Conservation (phyloP, 805 yeast species). For the Suhomyces sp. region DNA sequence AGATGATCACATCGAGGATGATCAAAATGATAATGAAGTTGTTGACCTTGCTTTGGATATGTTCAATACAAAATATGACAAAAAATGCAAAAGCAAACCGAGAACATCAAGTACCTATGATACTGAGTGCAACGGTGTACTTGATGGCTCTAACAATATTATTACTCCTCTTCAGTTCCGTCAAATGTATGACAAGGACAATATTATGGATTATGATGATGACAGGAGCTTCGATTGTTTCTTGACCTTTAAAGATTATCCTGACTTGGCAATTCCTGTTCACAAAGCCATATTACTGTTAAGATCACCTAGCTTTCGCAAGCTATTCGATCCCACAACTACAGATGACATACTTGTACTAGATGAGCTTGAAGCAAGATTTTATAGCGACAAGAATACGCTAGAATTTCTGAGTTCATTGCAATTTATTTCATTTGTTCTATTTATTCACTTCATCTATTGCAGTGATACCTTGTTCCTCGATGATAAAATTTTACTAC, state of each 20-base stretch:
- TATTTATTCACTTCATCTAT: constrained; percentile 47
- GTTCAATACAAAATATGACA: constrained; percentile 1
- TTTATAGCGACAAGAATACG: constrained; percentile 11
- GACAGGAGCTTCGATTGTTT: constrained; percentile 37
- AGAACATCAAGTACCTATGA: not conserved
- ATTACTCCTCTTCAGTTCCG: too few species aligned
- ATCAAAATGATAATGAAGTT: constrained; percentile 1
- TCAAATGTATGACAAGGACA: not conserved
- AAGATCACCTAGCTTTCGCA: constrained; percentile 29
- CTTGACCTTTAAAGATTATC: constrained; percentile 23
- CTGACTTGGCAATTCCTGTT: constrained; percentile 31
- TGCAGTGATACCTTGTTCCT: constrained; percentile 8
- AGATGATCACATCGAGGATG: constrained; percentile 9
- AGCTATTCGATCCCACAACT: constrained; percentile 20
- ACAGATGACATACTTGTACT: constrained; percentile 19
- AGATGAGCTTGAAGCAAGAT: constrained; percentile 25
- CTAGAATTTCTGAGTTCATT: constrained; percentile 23
- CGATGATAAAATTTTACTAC: constrained; percentile 3
- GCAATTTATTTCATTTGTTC: constrained; percentile 39
- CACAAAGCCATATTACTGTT: constrained; percentile 32
- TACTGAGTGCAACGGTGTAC: not conserved
- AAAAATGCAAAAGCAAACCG: not conserved
- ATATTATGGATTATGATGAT: not conserved
- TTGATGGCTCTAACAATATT: constrained; percentile 1
- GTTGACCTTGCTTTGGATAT: not conserved